Evolutionary conservation across 306 rosid genomes (phyloP).

Genomic region (Trichosanthes truncata): DNA sequence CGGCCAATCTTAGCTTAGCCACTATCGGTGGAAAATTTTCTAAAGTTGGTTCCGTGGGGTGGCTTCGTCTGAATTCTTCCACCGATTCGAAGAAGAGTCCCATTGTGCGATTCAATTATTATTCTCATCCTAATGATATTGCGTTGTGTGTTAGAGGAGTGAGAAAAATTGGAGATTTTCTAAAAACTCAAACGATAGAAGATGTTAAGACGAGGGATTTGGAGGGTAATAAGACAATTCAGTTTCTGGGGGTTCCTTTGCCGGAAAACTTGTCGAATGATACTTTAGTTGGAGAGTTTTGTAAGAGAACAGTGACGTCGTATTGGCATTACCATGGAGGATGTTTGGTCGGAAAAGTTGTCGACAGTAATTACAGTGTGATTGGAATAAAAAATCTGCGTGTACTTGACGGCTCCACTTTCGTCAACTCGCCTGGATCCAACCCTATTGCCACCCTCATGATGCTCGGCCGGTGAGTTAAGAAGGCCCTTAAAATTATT

Average conservation of each 20-base stretch:
- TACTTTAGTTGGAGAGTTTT: not conserved
- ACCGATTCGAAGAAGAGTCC: not conserved
- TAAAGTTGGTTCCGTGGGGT: not conserved
- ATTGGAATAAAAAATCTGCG: slow-evolving; percentile 8
- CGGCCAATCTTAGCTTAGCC: not conserved
- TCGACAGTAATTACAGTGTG: slow-evolving; percentile 14
- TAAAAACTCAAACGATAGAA: not conserved
- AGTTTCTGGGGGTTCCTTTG: not conserved
- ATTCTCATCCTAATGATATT: not conserved
- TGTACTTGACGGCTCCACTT: slow-evolving; percentile 16
- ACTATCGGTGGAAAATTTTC: not conserved
- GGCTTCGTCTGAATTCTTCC: not conserved
- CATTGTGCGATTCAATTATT: slow-evolving; percentile 1
- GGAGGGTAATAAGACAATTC: not conserved
- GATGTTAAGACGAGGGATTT: not conserved
- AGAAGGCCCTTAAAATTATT: too few relatives aligned
- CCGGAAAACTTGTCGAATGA: not conserved
- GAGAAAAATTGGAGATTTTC: not conserved
- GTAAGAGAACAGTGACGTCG: slow-evolving; percentile 3
- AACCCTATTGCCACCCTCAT: slow-evolving; percentile 24
- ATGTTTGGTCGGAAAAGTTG: slow-evolving; percentile 17
- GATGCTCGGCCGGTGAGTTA: slow-evolving; percentile 19
- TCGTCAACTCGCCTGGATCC: slow-evolving; percentile 14
- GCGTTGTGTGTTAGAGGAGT: not conserved
- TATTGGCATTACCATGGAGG: slow-evolving; percentile 27